Conservation (phyloP, 164 flowering plant genomes). For the Vitis cinerea region DNA sequence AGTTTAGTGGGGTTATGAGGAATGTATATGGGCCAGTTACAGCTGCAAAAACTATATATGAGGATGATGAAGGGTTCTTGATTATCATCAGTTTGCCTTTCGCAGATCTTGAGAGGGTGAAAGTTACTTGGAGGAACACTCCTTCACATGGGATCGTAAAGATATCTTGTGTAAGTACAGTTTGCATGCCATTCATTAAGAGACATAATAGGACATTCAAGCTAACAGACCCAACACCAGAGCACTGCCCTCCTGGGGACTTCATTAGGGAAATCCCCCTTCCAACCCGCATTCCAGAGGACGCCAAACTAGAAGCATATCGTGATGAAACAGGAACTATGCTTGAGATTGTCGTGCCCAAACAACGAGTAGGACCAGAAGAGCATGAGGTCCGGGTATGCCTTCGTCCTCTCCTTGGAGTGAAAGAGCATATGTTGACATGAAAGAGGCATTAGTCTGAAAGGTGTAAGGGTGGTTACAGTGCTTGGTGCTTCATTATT, state of each 20-base stretch:
- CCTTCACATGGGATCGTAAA: slow-evolving; percentile 35
- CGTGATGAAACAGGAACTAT: slow-evolving; percentile 32
- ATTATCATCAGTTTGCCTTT: slow-evolving; percentile 41
- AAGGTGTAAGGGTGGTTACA: slow-evolving; percentile 5
- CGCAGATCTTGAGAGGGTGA: slow-evolving; percentile 34
- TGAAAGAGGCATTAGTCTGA: slow-evolving; percentile 6
- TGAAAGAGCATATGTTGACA: slow-evolving; percentile 23
- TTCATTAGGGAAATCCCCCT: slow-evolving; percentile 36
- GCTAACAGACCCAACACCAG: slow-evolving; percentile 40
- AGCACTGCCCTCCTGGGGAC: slow-evolving; percentile 46
- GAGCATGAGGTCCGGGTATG: slow-evolving; percentile 43
- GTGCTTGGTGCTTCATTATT: slow-evolving; percentile 1
- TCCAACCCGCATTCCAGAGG: slow-evolving; percentile 39
- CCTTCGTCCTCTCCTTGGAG: slow-evolving; percentile 30
- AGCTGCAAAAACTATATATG: slow-evolving; percentile 42
- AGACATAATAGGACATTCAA: slow-evolving; percentile 35
- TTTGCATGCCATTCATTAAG: slow-evolving; percentile 26
- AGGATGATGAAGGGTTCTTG: slow-evolving; percentile 38
- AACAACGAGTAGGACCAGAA: slow-evolving; percentile 37
- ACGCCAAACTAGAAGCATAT: slow-evolving; percentile 40
- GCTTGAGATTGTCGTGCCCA: slow-evolving; percentile 41
- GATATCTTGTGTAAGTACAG: slow-evolving; percentile 33
- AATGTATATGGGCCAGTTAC: slow-evolving; percentile 40
- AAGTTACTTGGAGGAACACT: slow-evolving; percentile 42
- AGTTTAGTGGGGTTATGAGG: slow-evolving; percentile 42